Evolutionary conservation across 345 rosid genomes (phyloP), one percentile per base, ranked within the genome.

Genomic region (Gossypium arboreum): DNA sequence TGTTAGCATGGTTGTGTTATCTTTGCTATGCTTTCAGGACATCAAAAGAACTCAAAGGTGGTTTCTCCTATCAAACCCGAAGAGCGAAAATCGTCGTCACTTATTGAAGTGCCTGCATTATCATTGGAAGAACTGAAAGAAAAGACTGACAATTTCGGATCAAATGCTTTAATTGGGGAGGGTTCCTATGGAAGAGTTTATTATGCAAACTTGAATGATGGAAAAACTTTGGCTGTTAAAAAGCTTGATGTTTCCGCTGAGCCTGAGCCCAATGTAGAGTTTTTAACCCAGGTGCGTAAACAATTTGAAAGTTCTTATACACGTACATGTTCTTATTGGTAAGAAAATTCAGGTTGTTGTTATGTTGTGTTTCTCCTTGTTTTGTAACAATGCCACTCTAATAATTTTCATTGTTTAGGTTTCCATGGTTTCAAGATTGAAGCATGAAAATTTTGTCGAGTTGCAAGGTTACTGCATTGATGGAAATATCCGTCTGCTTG

Each of bases 141-240:
- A 74, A 91, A 88, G 85, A 95, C 98, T 11, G 97, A 88, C 70
- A 86, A 87, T 81, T 93, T 96, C 63, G 94, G 99, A 60, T 90
- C 98, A 51, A 96, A 89, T 86, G 90, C 98, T 45, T 88, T 96
- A 83, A 92, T 96, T 73, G 99, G 99, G 13, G 99, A 96, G 87
- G 98, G 99, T 62, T 96, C 98, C 2, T 96, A 93, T 75, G 99
- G 99, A 79, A 90, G 97, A 86, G 99, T 93, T 50, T 96, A 96
- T 80, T 91, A 83, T 64, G 95, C 97, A 45, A 88, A 69, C 77
- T 81, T 93, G 59, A 81, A 80, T 63, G 87, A 74, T 77, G 95
- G 87, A 34, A 90, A 86, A 73, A 84, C 87, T 27, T 86, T 90
- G 78, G 97, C 99, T 43, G 92, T 96, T 16, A 96, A 96, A 77